phyloP scores from a whole-genome alignment of 2,329 filamentous ascomycete species.

The Ophiostoma australiae region DNA sequence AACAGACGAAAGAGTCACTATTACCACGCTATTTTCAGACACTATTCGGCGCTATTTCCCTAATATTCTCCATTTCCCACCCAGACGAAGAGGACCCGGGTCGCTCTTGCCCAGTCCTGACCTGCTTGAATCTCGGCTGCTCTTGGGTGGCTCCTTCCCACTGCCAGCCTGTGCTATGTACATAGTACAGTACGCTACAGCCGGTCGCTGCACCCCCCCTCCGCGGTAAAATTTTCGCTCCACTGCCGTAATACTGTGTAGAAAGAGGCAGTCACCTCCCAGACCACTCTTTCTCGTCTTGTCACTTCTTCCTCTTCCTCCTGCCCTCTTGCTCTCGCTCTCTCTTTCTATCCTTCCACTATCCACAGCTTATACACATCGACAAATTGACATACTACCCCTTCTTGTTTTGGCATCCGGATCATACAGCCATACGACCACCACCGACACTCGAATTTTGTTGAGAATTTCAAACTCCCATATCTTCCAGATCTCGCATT shows the following conservation, averaged over 20 bases:
- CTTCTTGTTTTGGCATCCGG: not conserved
- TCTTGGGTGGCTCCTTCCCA: conserved; percentile 6
- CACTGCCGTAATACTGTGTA: conserved; percentile 1
- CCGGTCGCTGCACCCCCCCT: conserved; percentile 5
- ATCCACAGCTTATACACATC: not conserved
- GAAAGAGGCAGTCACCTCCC: conserved; percentile 14
- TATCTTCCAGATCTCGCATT: not conserved
- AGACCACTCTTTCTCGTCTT: conserved; percentile 1
- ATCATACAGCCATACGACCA: not conserved
- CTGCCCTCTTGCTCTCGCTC: not conserved
- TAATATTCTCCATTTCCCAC: not conserved
- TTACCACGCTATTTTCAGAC: not conserved
- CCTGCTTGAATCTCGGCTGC: not conserved
- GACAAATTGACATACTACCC: not conserved
- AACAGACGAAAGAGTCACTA: not conserved
- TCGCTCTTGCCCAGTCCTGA: not conserved
- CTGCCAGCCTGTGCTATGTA: not conserved
- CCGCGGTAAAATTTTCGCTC: conserved; percentile 23
- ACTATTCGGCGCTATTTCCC: not conserved
- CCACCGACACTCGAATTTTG: not conserved
- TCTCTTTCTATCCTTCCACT: not conserved
- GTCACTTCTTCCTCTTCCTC: conserved; percentile 8
- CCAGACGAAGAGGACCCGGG: conserved; percentile 12
- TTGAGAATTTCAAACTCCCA: not conserved
- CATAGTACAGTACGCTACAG: too few species aligned